Evolutionary conservation across 371 early-diverging fungal species (phyloP).

Genomic region (Aphelidium insulamus): DNA sequence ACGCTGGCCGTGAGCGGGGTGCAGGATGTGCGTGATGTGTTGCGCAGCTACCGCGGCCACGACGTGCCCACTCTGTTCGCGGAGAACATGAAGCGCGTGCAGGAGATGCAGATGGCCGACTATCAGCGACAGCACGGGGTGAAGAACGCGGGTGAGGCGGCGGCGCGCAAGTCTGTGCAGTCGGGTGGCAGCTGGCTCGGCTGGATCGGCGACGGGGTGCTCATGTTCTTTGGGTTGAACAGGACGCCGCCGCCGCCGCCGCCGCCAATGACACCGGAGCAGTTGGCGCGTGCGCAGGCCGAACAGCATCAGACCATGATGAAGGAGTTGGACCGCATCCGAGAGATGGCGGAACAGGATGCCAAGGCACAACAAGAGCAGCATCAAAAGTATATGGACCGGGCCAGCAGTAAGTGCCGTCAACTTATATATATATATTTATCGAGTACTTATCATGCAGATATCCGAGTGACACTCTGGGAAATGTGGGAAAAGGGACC

Average conservation of each 20-base stretch:
- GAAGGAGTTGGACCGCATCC: not conserved
- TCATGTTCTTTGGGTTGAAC: not conserved
- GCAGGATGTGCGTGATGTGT: conserved; percentile 5
- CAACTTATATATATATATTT: too few relatives aligned
- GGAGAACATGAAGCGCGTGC: too few relatives aligned
- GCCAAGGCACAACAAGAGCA: not conserved
- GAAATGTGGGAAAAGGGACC: too few relatives aligned
- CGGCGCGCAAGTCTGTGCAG: not conserved
- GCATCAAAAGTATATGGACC: not conserved
- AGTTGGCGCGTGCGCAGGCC: too few relatives aligned
- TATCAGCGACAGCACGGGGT: not conserved
- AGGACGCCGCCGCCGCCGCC: not conserved
- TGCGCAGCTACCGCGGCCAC: conserved; percentile 4
- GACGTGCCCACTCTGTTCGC: conserved; percentile 4
- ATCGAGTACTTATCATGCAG: too few relatives aligned
- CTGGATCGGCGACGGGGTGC: too few relatives aligned
- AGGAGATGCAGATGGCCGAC: conserved; percentile 2
- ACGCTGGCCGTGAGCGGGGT: conserved; percentile 6
- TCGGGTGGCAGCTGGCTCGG: too few relatives aligned
- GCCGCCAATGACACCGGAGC: not conserved
- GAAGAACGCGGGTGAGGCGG: not conserved
- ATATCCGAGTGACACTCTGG: too few relatives aligned
- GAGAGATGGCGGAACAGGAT: not conserved
- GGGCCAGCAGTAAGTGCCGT: not conserved
- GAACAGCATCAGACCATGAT: too few relatives aligned